Evolutionary conservation across 257 asterid species (phyloP).

Genomic region (Solanum appendiculatum): DNA sequence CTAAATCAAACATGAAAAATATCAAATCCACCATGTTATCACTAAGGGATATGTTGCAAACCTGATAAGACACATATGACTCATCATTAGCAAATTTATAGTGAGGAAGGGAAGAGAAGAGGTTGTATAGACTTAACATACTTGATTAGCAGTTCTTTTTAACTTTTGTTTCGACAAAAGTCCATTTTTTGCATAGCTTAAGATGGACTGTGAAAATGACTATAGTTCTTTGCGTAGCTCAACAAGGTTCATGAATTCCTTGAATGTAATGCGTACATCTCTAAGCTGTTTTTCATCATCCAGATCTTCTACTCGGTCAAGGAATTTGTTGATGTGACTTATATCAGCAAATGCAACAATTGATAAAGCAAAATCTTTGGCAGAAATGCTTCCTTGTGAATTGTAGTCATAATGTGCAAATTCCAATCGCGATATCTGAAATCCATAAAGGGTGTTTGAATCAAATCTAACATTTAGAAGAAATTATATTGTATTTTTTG

Average conservation of each 20-base stretch:
- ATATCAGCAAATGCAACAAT: conserved; percentile 86
- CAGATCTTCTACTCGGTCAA: conserved; percentile 61
- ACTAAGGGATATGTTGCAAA: conserved; percentile 63
- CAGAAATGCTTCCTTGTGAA: conserved; percentile 64
- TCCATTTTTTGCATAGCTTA: conserved; percentile 79
- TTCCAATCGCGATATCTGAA: conserved; percentile 64
- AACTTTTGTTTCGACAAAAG: conserved; percentile 59
- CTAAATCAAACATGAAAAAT: conserved; percentile 56
- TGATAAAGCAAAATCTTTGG: conserved; percentile 67
- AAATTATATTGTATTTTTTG: neutral
- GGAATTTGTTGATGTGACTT: conserved; percentile 70
- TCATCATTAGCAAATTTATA: neutral
- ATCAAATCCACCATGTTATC: conserved; percentile 63
- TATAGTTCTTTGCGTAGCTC: conserved; percentile 43
- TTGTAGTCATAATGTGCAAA: conserved; percentile 72
- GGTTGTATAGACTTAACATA: conserved; percentile 1
- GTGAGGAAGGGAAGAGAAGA: neutral
- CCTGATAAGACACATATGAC: conserved; percentile 23
- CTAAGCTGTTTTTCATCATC: conserved; percentile 37
- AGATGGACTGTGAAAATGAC: conserved; percentile 66
- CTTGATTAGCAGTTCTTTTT: conserved; percentile 66
- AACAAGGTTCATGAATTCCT: conserved; percentile 68
- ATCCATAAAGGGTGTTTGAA: neutral
- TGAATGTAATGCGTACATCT: conserved; percentile 45
- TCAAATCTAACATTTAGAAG: neutral